Base-by-base conservation (phyloP, 345 rosid species). In the Acer campestre region DNA sequence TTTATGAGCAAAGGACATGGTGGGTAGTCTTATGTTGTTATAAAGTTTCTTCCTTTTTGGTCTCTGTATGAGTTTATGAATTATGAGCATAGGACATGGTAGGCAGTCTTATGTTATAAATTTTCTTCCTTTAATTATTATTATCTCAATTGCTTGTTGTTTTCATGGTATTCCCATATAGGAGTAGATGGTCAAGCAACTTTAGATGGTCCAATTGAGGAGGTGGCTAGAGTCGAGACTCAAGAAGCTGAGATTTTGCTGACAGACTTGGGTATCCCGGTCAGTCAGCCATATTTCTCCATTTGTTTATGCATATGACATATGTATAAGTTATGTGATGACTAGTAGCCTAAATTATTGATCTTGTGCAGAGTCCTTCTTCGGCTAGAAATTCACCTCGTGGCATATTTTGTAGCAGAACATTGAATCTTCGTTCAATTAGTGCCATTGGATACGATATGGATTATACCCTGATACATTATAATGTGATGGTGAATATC, bases 371-470 rank as follows among this genome's bases (percentile, higher is more conserved):
- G 97, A 91, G 93, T 87, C 98, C 98, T 75, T 85, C 84, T 79
- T 87, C 93, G 5, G 90, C 89, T 0, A 94, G 93, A 84, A 84
- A 86, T 81, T 93, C 98, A 62, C 87, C 98, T 79, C 92, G 94
- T 29, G 99, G 99, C 72, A 92, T 95, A 76, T 95, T 95, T 79
- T 95, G 99, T 83, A 95, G 87, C 80, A 95, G 99, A 68, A 95
- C 98, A 17, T 78, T 95, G 86, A 93, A 95, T 85, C 92, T 95
- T 27, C 91, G 98, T 70, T 95, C 99, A 65, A 93, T 95, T 70
- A 93, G 97, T 87, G 97, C 89, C 27, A 95, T 95, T 82, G 99
- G 99, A 79, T 95, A 95, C 77, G 99, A 95, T 87, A 95, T 95
- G 99, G 99, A 95, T 86, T 95, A 95, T 82, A 95, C 99, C 79